Evolutionary conservation across 2,329 filamentous ascomycete species (phyloP).

Genomic region (Beauveria brongniartii): DNA sequence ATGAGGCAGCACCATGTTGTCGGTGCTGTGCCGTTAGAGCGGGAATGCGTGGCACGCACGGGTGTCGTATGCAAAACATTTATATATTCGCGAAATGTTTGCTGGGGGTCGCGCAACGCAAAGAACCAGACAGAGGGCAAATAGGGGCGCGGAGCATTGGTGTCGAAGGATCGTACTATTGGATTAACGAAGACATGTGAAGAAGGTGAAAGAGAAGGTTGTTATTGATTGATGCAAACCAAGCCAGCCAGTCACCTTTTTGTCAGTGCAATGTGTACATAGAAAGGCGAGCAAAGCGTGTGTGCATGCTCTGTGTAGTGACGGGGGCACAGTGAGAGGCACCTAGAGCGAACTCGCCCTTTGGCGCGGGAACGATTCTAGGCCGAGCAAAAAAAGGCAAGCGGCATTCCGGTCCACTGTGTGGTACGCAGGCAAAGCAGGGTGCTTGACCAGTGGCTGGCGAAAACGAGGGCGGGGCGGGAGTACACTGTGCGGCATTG

Average conservation of each 20-base stretch:
- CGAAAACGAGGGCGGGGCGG: background rate
- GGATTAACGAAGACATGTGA: background rate
- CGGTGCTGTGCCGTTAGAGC: background rate
- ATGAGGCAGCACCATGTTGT: background rate
- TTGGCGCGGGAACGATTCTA: background rate
- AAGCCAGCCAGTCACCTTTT: background rate
- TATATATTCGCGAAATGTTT: slow-evolving; percentile 5
- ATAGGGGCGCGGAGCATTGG: too few relatives aligned
- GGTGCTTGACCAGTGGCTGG: slow-evolving; percentile 1
- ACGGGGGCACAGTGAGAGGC: background rate
- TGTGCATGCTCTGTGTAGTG: background rate
- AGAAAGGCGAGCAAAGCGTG: background rate
- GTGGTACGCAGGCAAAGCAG: background rate
- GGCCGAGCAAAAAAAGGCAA: background rate
- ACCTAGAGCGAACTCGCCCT: background rate
- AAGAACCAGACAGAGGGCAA: too few relatives aligned
- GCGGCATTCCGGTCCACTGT: background rate
- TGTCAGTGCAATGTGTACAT: background rate
- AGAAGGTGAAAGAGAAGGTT: background rate
- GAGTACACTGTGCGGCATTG: slow-evolving; percentile 30
- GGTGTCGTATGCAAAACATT: background rate
- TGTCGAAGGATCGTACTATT: background rate
- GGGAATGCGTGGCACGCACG: background rate
- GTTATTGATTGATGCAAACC: background rate
- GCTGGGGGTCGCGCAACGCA: background rate